Conservation (phyloP, 495 filamentous ascomycete genomes). For the Neurospora sp. region DNA sequence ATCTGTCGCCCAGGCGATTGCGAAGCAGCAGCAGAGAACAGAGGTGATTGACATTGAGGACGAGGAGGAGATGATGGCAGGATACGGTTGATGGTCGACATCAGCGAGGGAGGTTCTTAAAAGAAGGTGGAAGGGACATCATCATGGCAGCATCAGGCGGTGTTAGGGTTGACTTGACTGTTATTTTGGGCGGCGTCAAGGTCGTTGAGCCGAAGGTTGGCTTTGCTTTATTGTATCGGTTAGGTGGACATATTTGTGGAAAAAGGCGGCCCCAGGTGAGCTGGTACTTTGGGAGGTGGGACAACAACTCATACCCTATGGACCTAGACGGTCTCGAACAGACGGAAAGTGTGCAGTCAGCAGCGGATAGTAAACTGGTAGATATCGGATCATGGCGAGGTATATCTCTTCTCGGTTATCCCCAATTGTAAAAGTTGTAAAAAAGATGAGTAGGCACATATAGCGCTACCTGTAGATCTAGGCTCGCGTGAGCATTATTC, state of each 20-base stretch:
- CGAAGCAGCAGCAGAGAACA: neutral
- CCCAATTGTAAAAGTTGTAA: neutral
- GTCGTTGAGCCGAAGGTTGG: neutral
- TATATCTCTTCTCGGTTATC: neutral
- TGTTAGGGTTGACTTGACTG: neutral
- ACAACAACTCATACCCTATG: neutral
- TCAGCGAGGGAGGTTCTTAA: neutral
- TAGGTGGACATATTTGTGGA: neutral
- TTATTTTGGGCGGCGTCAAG: neutral
- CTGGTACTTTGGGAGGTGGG: neutral
- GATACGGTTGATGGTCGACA: slow-evolving; percentile 21
- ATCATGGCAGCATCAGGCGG: neutral
- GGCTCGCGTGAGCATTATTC: neutral
- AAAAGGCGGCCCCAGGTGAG: neutral
- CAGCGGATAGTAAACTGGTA: neutral
- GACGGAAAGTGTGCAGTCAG: neutral
- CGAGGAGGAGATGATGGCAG: slow-evolving; percentile 29
- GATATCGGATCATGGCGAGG: neutral
- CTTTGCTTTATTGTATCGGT: neutral
- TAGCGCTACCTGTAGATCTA: neutral
- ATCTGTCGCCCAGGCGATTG: neutral
- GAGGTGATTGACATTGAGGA: slow-evolving; percentile 19
- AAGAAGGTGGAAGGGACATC: neutral
- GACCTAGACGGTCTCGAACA: neutral
- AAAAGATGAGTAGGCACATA: neutral